These are phyloP conservation scores for Fusarium sacchari DNA, from an alignment of 2,329 filamentous ascomycete genomes.

Conservation along the genomic window DNA sequence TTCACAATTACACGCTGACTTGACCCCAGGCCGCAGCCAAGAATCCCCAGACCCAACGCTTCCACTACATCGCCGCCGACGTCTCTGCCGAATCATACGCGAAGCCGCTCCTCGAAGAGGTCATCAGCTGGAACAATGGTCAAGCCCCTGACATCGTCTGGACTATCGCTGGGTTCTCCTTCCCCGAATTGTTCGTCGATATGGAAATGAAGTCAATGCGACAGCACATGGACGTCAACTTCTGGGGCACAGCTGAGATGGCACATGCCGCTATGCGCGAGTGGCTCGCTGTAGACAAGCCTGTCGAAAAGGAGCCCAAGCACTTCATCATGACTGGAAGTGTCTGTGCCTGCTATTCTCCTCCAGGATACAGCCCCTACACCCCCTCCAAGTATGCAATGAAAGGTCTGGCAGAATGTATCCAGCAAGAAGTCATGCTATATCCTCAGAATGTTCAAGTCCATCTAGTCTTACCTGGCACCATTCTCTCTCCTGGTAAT, in stretches of 20 bases:
- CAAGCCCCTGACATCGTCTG: constrained; percentile 85
- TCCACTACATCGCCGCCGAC: constrained; percentile 86
- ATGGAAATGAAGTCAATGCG: constrained; percentile 73
- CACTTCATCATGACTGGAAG: constrained; percentile 92
- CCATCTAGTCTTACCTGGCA: constrained; percentile 85
- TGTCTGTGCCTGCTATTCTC: constrained; percentile 76
- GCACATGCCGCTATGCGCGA: constrained; percentile 79
- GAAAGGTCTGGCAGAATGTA: constrained; percentile 81
- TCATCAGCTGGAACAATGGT: constrained; percentile 80
- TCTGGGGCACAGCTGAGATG: constrained; percentile 87
- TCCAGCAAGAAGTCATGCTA: constrained; percentile 84
- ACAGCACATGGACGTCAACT: constrained; percentile 91
- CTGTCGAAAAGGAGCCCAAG: constrained; percentile 62
- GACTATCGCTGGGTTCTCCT: constrained; percentile 83
- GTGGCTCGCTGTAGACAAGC: constrained; percentile 71
- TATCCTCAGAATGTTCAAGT: constrained; percentile 87
- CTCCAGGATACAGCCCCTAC: constrained; percentile 87
- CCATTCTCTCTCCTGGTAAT: constrained; percentile 80
- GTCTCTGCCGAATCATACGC: constrained; percentile 78
- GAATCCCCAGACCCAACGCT: constrained; percentile 74
- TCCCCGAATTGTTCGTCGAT: constrained; percentile 81
- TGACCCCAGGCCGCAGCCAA: constrained; percentile 69
- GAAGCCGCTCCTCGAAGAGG: constrained; percentile 73
- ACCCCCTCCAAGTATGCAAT: constrained; percentile 87
- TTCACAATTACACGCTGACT: not conserved